Conservation (phyloP, 108 stramenopile genomes). For the Schizochytrium sp. region DNA sequence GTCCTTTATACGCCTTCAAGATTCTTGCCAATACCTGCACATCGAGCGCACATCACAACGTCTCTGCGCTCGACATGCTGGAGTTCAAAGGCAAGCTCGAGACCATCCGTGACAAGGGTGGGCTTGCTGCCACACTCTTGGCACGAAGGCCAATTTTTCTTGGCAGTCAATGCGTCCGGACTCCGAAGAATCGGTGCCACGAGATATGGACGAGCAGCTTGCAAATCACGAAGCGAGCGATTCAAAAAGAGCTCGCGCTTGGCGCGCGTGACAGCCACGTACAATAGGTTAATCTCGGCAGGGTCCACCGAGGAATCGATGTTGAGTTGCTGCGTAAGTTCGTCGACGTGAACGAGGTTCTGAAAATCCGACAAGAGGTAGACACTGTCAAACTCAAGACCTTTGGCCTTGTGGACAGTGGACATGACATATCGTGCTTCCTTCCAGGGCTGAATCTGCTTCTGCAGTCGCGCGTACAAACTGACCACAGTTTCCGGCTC, state of each 20-base stretch:
- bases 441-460: neutral
- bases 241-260: neutral
- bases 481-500: neutral
- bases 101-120: no score
- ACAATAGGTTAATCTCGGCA: neutral
- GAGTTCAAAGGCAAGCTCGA: no score
- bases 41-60: no score
- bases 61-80: no score
- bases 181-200: neutral
- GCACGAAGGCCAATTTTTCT: no score
- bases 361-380: neutral
- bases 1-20: no score
- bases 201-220: neutral
- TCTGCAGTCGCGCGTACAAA: neutral
- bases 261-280: neutral
- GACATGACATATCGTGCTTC: neutral
- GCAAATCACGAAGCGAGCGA: neutral
- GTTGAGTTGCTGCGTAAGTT: neutral
- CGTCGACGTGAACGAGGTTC: neutral
- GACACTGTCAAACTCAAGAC: neutral
- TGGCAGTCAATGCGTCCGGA: no score
- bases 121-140: no score
- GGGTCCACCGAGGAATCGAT: neutral
- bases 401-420: conserved; percentile 2
- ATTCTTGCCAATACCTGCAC: no score